Conservation (phyloP, 2,329 filamentous ascomycete genomes). For the Aspergillus sp. region DNA sequence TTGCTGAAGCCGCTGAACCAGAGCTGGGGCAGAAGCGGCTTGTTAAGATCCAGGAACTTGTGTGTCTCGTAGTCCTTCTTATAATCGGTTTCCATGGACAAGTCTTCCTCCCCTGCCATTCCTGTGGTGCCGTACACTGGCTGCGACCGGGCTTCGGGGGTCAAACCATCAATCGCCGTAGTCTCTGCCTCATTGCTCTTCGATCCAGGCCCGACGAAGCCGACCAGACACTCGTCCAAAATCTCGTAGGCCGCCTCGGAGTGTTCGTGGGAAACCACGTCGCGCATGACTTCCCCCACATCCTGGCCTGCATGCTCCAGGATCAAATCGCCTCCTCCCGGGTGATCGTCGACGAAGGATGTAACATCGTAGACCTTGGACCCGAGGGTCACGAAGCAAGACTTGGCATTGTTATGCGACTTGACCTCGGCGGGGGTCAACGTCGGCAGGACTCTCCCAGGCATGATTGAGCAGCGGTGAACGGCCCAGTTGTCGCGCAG, state of each 20-base stretch:
- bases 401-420: constrained; percentile 66
- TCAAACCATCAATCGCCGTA: constrained; percentile 17
- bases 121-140: constrained; percentile 55
- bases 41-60: constrained; percentile 86
- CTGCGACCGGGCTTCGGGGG: constrained; percentile 2
- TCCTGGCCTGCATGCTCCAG: constrained; percentile 87
- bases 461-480: constrained; percentile 51
- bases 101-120: constrained; percentile 79
- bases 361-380: constrained; percentile 92
- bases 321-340: constrained; percentile 79
- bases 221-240: constrained; percentile 75
- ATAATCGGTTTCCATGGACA: constrained; percentile 75
- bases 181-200: constrained; percentile 33
- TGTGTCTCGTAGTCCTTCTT: constrained; percentile 70
- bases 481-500: too few relatives aligned
- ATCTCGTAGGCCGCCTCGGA: constrained; percentile 94
- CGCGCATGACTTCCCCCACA: constrained; percentile 69
- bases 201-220: constrained; percentile 59
- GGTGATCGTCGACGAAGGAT: constrained; percentile 80
- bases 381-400: constrained; percentile 88
- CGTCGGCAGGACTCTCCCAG: constrained; percentile 70
- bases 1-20: constrained; percentile 84
- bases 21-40: constrained; percentile 76
- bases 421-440: constrained; percentile 73
- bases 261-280: constrained; percentile 73